Conservation (phyloP, 441 rosid species). For the Adansonia madagascariensis region DNA sequence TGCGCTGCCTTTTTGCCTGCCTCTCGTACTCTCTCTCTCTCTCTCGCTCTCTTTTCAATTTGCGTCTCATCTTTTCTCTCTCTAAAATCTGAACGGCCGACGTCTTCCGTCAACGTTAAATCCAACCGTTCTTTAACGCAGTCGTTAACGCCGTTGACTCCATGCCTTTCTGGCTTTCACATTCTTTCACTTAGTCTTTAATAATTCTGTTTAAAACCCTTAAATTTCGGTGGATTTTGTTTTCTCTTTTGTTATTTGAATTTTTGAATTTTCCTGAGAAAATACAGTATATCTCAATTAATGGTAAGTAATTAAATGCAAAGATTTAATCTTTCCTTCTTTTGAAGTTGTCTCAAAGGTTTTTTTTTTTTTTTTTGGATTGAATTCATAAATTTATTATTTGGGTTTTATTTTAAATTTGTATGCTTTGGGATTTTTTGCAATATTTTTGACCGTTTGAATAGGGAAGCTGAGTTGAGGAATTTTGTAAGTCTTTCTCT, state of each 20-base stretch:
- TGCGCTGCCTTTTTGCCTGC: background rate
- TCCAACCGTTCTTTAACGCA: slow-evolving; percentile 28
- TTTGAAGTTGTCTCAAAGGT: slow-evolving; percentile 8
- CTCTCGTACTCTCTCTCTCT: background rate
- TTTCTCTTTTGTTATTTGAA: slow-evolving; percentile 34
- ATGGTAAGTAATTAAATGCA: slow-evolving; percentile 43
- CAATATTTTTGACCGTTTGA: slow-evolving; percentile 31
- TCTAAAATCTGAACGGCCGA: slow-evolving; percentile 22
- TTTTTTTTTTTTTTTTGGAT: background rate
- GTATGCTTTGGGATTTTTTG: slow-evolving; percentile 11
- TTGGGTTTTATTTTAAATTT: slow-evolving; percentile 7
- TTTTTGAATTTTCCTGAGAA: slow-evolving; percentile 23
- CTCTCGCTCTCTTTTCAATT: background rate
- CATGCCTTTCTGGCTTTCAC: slow-evolving; percentile 5
- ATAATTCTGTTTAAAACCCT: slow-evolving; percentile 3
- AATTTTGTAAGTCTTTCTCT: slow-evolving; percentile 6
- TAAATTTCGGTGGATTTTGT: slow-evolving; percentile 27
- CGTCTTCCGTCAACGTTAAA: slow-evolving; percentile 23
- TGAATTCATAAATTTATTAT: background rate
- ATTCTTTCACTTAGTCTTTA: slow-evolving; percentile 12
- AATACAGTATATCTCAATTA: slow-evolving; percentile 30
- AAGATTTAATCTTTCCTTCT: slow-evolving; percentile 23
- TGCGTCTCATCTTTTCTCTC: background rate
- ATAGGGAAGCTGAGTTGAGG: slow-evolving; percentile 21
- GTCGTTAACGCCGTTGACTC: slow-evolving; percentile 44